Base-by-base conservation (phyloP, 768 basidiomycete species). In the Tubosaeta sp. region DNA sequence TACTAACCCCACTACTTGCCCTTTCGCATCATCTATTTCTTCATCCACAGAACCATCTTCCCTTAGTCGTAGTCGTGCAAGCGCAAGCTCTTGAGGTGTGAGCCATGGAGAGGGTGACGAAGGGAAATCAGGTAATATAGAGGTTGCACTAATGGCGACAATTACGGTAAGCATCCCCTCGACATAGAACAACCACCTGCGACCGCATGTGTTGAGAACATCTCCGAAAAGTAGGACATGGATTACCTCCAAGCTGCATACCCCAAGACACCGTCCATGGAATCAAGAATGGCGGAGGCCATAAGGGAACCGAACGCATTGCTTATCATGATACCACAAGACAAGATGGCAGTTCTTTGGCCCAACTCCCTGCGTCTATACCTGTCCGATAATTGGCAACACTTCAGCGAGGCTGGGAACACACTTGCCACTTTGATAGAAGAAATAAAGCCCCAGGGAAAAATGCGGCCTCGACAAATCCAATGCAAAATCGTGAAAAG, bases 261-360 rank as follows among this genome's bases (percentile, higher is more conserved):
- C 0, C 88, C 89, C 14, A 81, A 70, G 48, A 74, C 74, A 6
- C 83, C 85, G 34, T 89, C 78, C 85, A 91, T 88, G 12, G 72
- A 70, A 56, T 79, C 75, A 16, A 92, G 76, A 46, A 92, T 87
- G 2, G 80, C 84, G 27, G 87, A 86, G 11, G 89, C 87, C 46
- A 92, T 79, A 12, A 92, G 71, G 2, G 87, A 76, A 4, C 90
- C 89, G 62, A 91, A 90, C 0, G 88, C 90, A 72, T 91, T 93
- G 48, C 81, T 83, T 46, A 90, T 82, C 25, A 91, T 72, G 59
- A 77, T 82, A 18, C 90, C 89, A 53, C 86, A 87, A 35, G 78
- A 79, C 27, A 90, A 73, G 42, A 86, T 62, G 6, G 87, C 84
- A 12, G 79, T 86, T 46, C 87, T 74, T 45, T 82, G 71, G 35